phyloP scores from a whole-genome alignment of 1,284 basidiomycete genomes.

The Puccinia triticina region DNA sequence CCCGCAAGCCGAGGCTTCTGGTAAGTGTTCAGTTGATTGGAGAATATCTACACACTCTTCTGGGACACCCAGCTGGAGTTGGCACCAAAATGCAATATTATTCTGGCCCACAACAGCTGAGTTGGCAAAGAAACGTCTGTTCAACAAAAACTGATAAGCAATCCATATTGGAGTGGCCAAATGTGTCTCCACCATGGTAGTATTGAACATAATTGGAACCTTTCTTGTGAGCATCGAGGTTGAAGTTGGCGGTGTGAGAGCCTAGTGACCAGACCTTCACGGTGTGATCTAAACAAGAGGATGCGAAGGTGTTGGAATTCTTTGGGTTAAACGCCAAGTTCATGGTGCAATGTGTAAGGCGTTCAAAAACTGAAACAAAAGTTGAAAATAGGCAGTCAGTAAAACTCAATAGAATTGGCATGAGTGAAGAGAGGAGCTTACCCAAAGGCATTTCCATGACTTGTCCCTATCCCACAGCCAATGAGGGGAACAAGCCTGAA shows the following conservation, averaged over 20 bases:
- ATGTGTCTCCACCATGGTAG: slow-evolving; percentile 91
- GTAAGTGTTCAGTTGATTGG: slow-evolving; percentile 76
- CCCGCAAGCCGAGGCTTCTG: slow-evolving; percentile 94
- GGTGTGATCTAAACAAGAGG: slow-evolving; percentile 91
- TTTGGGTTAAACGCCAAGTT: slow-evolving; percentile 97
- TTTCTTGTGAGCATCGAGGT: slow-evolving; percentile 97
- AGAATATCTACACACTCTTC: slow-evolving; percentile 80
- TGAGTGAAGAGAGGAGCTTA: slow-evolving; percentile 60
- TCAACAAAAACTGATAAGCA: slow-evolving; percentile 8
- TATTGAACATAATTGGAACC: slow-evolving; percentile 99
- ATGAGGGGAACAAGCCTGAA: no score
- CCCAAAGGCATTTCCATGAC: slow-evolving; percentile 94
- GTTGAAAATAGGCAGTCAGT: slow-evolving; percentile 31
- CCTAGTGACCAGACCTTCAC: slow-evolving; percentile 96
- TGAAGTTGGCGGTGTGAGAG: slow-evolving; percentile 82
- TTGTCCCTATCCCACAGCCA: slow-evolving; percentile 99
- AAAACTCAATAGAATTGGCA: not conserved
- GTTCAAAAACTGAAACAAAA: slow-evolving; percentile 76
- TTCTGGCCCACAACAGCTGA: slow-evolving; percentile 77
- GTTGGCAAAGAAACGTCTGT: not conserved
- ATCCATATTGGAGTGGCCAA: slow-evolving; percentile 56
- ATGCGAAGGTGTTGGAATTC: slow-evolving; percentile 93
- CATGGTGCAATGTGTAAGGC: slow-evolving; percentile 99
- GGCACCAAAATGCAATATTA: slow-evolving; percentile 88
- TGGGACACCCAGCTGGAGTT: slow-evolving; percentile 83